Base-by-base conservation (phyloP, 1,284 basidiomycete species). In the Phellinidium pouzarii region DNA sequence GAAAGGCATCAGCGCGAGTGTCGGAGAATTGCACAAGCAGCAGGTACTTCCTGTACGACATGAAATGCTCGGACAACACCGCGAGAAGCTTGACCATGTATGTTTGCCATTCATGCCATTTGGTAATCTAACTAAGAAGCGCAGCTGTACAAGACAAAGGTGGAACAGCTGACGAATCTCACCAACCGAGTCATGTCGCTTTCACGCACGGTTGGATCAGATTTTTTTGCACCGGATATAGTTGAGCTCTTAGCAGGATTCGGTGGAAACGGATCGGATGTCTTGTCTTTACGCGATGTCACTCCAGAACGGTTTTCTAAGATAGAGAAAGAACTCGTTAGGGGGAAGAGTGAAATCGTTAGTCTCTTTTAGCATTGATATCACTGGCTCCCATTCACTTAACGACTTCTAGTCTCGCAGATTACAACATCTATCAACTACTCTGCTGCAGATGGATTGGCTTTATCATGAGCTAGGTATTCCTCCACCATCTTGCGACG, bases 391-490 rank as follows among this genome's bases (percentile, higher is more conserved):
- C 52, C 47, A 44, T 37, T 49, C 1, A 53, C 41, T 54, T 36
- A 56, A 54, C 27, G 48, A 50, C 37, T 41, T 44, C 5, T 59
- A 89, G 87, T 68, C 73, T 34, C 87, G 84, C 64, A 81, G 90
- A 31, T 71, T 87, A 26, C 69, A 74, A 41, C 74, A 82, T 49
- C 71, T 92, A n/a, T 78, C 79, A 1, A 66, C 71, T 6, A 73
- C 76, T 26, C 79, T 91, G 56, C 65, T 81, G 14, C 83, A 90
- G 54, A 82, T 91, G 31, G 84, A 89, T 62, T 87, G 82, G 77
- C 68, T 91, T n/a, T 78, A 90, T 60, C 75, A 78, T 19, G 88
- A 91, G 64, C 76, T 93, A 3, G 89, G 86, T 17, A 79, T 91
- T 43, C 53, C 72, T 17, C 75, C 80, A 19, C 80, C 82, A 5